Evolutionary conservation across 768 basidiomycete genomes (phyloP), one percentile per base, ranked within the genome.

Genomic region (Tubosaeta sp.): DNA sequence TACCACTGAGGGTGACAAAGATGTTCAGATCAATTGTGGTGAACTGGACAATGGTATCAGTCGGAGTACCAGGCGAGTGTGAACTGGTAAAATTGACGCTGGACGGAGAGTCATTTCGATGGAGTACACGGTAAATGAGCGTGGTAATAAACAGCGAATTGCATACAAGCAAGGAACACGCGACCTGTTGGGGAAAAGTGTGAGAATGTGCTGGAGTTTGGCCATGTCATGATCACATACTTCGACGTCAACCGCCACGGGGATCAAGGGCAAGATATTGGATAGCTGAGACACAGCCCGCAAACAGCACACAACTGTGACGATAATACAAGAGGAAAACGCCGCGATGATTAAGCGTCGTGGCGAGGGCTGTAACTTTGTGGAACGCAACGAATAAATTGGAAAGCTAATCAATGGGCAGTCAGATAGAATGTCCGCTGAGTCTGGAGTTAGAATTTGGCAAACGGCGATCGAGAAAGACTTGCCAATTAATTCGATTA

Each of bases 391-490:
- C 1, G 30, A 25, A 44, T 35, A 5, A 14, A 59, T 48, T 8
- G 58, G 47, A 40, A 60, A 32, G 40, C 21, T 10, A 24, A 65
- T 46, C 9, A 60, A 34, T 16, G 43, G 44, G 11, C 34, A 31
- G 30, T 57, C 63, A 12, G 60, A 56, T 10, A 67, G 24, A 30
- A 67, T 39, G 27, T 67, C 56, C 16, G 50, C 62, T 65, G 40
- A 39, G 6, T 27, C 39, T 16, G 47, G 4, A 42, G 24, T 59
- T 36, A 57, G 48, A 21, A 36, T 32, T 8, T 21, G 22, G 4
- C 10, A 22, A 29, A 36, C 6, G 5, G 24, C 7, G 25, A 36
- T 21, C 5, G 18, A 36, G 21, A 46, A 45, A 34, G 22, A 44
- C 49, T 22, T 39, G 57, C 61, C 16, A n/a, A 48, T 50, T 13